phyloP scores from a whole-genome alignment of 345 rosid genomes.

The Punica granatum region DNA sequence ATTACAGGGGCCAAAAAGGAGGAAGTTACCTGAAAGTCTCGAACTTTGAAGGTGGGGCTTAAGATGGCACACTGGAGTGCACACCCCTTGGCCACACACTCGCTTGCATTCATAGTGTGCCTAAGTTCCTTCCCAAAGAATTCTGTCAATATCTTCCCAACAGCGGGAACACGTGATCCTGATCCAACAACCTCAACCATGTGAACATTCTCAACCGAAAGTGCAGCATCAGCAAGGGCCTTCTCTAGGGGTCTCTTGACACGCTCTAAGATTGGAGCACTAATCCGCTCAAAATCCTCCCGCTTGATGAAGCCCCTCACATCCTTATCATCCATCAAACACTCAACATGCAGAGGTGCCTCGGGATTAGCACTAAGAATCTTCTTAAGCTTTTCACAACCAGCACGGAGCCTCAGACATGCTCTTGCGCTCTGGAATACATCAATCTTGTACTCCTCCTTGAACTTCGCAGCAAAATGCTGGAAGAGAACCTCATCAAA shows the following conservation, averaged over 20 bases:
- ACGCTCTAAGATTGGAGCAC: constrained; percentile 73
- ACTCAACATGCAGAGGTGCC: constrained; percentile 85
- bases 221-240: constrained; percentile 81
- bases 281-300: constrained; percentile 81
- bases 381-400: constrained; percentile 89
- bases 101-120: constrained; percentile 96
- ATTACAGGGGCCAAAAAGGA: background rate
- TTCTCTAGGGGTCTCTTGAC: constrained; percentile 82
- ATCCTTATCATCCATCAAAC: constrained; percentile 97
- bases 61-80: constrained; percentile 94
- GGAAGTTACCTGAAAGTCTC: constrained; percentile 75
- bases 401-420: constrained; percentile 71
- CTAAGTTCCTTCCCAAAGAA: constrained; percentile 96
- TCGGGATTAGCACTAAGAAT: constrained; percentile 90
- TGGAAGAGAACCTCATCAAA: constrained; percentile 80
- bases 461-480: constrained; percentile 72
- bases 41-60: constrained; percentile 92
- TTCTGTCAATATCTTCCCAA: constrained; percentile 65
- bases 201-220: constrained; percentile 66
- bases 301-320: constrained; percentile 82
- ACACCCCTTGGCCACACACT: constrained; percentile 85
- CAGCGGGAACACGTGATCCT: constrained; percentile 78
- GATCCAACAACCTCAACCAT: constrained; percentile 94
- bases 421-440: constrained; percentile 85
- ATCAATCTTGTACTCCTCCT: constrained; percentile 87